A percentile compares a stretch with the other conserved stretches of the same genome.
These are phyloP conservation scores for Psilocybe subaeruginosa DNA, from an alignment of 768 basidiomycete species.

Conservation along the genomic window DNA sequence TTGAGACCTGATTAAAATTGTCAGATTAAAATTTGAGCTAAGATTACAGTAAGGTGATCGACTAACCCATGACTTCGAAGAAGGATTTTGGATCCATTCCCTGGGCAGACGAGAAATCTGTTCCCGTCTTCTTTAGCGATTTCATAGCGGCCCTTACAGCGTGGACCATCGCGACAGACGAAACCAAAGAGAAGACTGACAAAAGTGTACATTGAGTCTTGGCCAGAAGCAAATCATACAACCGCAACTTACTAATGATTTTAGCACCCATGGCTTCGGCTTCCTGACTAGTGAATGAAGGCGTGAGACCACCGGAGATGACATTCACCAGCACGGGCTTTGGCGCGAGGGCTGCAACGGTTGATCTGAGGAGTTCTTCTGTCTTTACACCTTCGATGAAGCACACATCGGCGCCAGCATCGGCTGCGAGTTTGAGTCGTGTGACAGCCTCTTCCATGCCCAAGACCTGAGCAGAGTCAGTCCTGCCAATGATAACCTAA, in stretches of 20 bases:
- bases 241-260: slow-evolving; percentile 62
- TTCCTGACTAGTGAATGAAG: slow-evolving; percentile 70
- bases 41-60: background rate
- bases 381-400: slow-evolving; percentile 83
- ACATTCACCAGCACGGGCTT: slow-evolving; percentile 82
- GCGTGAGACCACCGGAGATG: slow-evolving; percentile 77
- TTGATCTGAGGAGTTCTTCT: slow-evolving; percentile 61
- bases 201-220: background rate
- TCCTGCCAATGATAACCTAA: slow-evolving; percentile 74
- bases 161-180: slow-evolving; percentile 77
- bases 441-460: slow-evolving; percentile 78
- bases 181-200: slow-evolving; percentile 75
- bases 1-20: slow-evolving; percentile 66
- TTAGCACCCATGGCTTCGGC: slow-evolving; percentile 75
- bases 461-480: slow-evolving; percentile 77
- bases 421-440: slow-evolving; percentile 70
- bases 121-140: slow-evolving; percentile 76
- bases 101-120: slow-evolving; percentile 59
- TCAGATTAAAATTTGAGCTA: slow-evolving; percentile 46
- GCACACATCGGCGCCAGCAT: slow-evolving; percentile 78
- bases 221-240: slow-evolving; percentile 27
- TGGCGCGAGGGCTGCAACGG: slow-evolving; percentile 69
- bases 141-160: slow-evolving; percentile 80
- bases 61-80: slow-evolving; percentile 76
- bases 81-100: slow-evolving; percentile 81